Evolutionary conservation across 345 rosid species (phyloP).

Genomic region (Brassica cretica): DNA sequence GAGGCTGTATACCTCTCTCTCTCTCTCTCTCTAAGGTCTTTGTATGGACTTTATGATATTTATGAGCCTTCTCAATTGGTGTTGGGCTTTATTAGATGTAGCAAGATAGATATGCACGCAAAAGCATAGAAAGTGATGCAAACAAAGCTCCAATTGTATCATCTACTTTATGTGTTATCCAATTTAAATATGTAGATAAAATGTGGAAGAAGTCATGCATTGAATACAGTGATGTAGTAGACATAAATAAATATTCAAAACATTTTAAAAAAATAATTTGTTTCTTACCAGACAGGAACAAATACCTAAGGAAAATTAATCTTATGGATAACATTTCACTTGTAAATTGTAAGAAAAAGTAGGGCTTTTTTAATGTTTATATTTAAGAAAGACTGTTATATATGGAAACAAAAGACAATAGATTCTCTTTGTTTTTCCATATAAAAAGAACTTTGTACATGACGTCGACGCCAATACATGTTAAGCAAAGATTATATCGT

Average conservation of each 20-base stretch:
- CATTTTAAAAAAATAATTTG: no score
- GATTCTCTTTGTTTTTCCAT: no score
- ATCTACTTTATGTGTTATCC: neutral
- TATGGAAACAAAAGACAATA: no score
- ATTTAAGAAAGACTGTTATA: neutral
- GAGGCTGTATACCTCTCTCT: slow-evolving; percentile 19
- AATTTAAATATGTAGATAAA: neutral
- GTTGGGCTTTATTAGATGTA: neutral
- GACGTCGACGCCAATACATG: no score
- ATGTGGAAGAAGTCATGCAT: neutral
- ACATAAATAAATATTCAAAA: no score
- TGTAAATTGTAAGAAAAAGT: neutral
- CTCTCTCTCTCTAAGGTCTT: neutral
- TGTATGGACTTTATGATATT: neutral
- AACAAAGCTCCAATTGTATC: neutral
- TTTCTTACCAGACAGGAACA: neutral
- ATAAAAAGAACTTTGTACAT: no score
- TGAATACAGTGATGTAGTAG: neutral
- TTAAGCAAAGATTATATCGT: no score
- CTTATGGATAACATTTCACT: neutral
- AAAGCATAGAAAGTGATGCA: neutral
- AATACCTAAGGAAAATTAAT: neutral
- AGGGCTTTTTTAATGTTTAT: neutral
- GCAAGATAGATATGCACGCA: neutral
- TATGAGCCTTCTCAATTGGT: neutral